Conservation (phyloP, 306 rosid genomes). For the Prunus mongolica region DNA sequence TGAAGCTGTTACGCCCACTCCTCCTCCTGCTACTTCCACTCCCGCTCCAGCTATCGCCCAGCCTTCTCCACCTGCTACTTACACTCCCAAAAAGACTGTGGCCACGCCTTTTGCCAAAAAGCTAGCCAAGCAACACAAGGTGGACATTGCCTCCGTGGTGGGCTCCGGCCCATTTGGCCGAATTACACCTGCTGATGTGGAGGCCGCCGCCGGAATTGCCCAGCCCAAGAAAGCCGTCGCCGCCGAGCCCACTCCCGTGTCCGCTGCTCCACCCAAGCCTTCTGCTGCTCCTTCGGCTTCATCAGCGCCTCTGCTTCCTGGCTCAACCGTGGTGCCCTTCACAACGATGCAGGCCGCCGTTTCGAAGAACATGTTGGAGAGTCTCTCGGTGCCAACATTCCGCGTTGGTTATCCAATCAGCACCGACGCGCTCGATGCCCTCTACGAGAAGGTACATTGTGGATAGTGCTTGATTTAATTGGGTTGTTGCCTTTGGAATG, state of each 20-base stretch:
- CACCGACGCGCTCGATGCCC: constrained; percentile 68
- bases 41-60: constrained; percentile 50
- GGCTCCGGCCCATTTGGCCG: constrained; percentile 83
- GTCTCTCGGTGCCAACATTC: constrained; percentile 81
- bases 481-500: neutral
- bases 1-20: constrained; percentile 31
- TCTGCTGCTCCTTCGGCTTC: constrained; percentile 30
- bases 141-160: constrained; percentile 52
- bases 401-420: constrained; percentile 71
- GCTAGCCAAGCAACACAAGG: constrained; percentile 86
- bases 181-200: constrained; percentile 73
- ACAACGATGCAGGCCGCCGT: constrained; percentile 91
- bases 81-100: constrained; percentile 55
- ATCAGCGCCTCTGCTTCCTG: constrained; percentile 47
- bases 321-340: constrained; percentile 78
- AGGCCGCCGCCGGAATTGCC: constrained; percentile 63
- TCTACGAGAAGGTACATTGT: constrained; percentile 57
- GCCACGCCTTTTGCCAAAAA: constrained; percentile 90
- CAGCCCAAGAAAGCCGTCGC: constrained; percentile 39
- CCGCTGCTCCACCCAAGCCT: constrained; percentile 36
- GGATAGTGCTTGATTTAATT: neutral
- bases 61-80: constrained; percentile 33
- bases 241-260: constrained; percentile 17
- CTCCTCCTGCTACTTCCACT: constrained; percentile 33
- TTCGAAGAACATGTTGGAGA: constrained; percentile 83